A percentile compares a stretch with the other conserved stretches of the same genome.
These are phyloP conservation scores for Syzygium grande DNA, from an alignment of 345 rosid species.

Conservation along the genomic window DNA sequence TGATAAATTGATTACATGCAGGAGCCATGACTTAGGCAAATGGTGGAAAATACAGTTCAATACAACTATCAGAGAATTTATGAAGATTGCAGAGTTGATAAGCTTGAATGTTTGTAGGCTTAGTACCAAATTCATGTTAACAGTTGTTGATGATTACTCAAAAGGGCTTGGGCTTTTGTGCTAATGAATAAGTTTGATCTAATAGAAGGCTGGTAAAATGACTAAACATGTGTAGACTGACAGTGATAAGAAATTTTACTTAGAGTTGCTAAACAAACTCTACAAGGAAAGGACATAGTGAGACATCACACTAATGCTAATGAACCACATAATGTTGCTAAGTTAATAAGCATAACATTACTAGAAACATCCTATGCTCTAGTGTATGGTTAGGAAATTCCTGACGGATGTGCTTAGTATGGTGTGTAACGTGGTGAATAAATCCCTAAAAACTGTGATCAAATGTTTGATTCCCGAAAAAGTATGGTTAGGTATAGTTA, in stretches of 20 bases:
- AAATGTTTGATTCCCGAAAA: background rate
- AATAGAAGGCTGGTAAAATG: background rate
- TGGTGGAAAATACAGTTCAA: background rate
- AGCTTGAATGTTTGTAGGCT: background rate
- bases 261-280: background rate
- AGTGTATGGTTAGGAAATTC: background rate
- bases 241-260: background rate
- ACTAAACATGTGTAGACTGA: background rate
- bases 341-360: background rate
- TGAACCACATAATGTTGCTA: background rate
- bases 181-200: background rate
- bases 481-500: background rate
- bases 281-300: background rate
- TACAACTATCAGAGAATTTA: background rate
- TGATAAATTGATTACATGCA: background rate
- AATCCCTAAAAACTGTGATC: background rate
- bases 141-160: background rate
- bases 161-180: background rate
- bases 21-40: background rate
- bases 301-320: background rate
- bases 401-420: background rate
- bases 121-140: background rate
- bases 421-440: background rate
- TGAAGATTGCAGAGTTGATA: background rate
- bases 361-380: background rate